Evolutionary conservation across 1,284 basidiomycete species (phyloP).

Genomic region (Peniophora sp.): DNA sequence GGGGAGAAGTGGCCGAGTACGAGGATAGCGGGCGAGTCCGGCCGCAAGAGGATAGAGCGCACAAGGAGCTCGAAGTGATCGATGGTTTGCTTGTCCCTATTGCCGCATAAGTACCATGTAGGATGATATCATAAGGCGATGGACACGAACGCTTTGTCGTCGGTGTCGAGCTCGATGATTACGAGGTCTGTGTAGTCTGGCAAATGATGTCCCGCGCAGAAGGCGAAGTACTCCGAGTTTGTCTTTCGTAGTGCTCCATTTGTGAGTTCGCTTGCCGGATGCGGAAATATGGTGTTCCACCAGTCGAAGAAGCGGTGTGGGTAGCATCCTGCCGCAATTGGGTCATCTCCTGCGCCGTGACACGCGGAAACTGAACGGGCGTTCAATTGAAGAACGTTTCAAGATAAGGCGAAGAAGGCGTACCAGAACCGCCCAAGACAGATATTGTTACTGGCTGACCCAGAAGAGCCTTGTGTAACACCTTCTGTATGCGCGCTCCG

Average conservation of each 20-base stretch:
- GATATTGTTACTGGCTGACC: constrained; percentile 88
- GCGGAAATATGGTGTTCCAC: constrained; percentile 93
- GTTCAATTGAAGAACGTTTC: background rate
- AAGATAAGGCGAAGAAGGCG: constrained; percentile 21
- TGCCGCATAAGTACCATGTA: background rate
- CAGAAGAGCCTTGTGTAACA: constrained; percentile 78
- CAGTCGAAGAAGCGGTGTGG: constrained; percentile 88
- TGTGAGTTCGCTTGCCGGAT: constrained; percentile 90
- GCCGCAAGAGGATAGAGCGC: constrained; percentile 81
- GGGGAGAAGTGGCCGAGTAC: constrained; percentile 89
- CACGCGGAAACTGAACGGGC: constrained; percentile 70
- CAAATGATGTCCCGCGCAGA: constrained; percentile 85
- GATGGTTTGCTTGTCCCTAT: constrained; percentile 64
- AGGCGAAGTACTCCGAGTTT: constrained; percentile 88
- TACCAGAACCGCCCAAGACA: constrained; percentile 83
- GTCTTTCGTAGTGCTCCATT: constrained; percentile 89
- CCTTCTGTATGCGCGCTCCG: constrained; percentile 75
- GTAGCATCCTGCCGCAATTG: constrained; percentile 79
- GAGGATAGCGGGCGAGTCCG: constrained; percentile 83
- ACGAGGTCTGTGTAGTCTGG: constrained; percentile 90
- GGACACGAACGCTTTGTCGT: constrained; percentile 71
- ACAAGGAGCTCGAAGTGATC: constrained; percentile 87
- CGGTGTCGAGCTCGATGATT: constrained; percentile 87
- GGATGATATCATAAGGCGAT: background rate
- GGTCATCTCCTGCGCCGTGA: constrained; percentile 90